Conservation (phyloP, 2,329 filamentous ascomycete genomes). For the Rhynchosporium agropyri region DNA sequence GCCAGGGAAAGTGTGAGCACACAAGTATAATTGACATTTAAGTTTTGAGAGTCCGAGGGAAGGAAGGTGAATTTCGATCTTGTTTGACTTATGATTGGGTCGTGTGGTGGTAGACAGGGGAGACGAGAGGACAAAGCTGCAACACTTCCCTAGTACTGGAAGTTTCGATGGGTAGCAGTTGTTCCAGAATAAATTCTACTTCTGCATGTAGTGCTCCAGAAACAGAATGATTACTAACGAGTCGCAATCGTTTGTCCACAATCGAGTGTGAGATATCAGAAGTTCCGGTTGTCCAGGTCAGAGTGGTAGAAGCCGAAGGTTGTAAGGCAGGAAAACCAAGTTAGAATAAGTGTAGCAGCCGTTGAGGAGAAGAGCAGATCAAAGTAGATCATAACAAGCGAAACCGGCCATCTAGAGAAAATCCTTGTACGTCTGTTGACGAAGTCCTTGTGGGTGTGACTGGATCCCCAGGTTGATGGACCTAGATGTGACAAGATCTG, state of each 20-base stretch:
- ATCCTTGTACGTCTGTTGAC: conserved; percentile 12
- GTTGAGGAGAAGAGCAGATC: conserved; percentile 6
- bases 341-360: conserved; percentile 2
- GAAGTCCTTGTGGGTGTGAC: conserved; percentile 15
- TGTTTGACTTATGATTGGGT: neutral
- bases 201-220: conserved; percentile 13
- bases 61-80: neutral
- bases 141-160: conserved; percentile 5
- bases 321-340: neutral
- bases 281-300: conserved; percentile 3
- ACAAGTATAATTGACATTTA: conserved; percentile 3
- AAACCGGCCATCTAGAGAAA: neutral
- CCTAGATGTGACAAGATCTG: conserved; percentile 22
- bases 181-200: conserved; percentile 11
- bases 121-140: conserved; percentile 2
- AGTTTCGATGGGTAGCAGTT: conserved; percentile 12
- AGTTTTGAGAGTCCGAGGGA: conserved; percentile 9
- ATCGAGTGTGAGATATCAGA: conserved; percentile 7
- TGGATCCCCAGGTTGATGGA: conserved; percentile 20
- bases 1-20: neutral
- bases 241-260: conserved; percentile 7
- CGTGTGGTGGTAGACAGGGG: neutral
- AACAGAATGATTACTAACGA: conserved; percentile 6
- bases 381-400: conserved; percentile 7
- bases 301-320: neutral